Base-by-base conservation (phyloP, 345 rosid genomes). In the Ceriops zippeliana region DNA sequence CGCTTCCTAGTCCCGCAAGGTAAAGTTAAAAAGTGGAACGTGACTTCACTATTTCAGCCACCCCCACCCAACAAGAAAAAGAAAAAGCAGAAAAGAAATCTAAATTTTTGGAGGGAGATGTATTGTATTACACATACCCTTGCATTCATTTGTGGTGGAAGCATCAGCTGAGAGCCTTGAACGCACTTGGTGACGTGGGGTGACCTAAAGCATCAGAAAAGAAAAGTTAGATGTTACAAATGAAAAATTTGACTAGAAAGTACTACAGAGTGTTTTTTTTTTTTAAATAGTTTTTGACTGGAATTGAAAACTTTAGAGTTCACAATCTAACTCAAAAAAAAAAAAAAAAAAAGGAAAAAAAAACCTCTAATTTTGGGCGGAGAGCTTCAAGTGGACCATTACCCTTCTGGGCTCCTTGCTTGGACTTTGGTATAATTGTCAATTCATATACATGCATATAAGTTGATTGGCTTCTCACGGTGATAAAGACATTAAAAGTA, bases 351-450 rank as follows among this genome's bases (percentile, higher is more conserved):
- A 61, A 9, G 5, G 8, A 4, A 5, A 4, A 26, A 8, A 2
- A 1, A 62, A 90, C 98, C 95, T 92, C 95, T 62, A 92, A 73
- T 68, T 92, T 88, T 1, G 98, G 98, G 30, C 92, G 95, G 68
- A 92, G 90, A 22, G 89, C 90, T 85, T 90, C 96, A 62, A 83
- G 84, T 15, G 92, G 87, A 60, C 92, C 96, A 83, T 89, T 88
- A 1, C 96, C 93, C 74, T 87, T 89, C 60, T 83, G 88, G 62
- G 88, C 86, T 75, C 87, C 90, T 87, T 88, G 95, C 91, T 87
- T 35, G 0, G 49, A 57, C 28, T 8, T 21, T 56, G 26, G 19
- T 13, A 56, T 24, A 10, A 42, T 42, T 42, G 49, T 42, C 49
- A 42, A 42, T 42, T 13, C 49, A 42, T 42, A 15, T 13, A 42